Evolutionary conservation across 495 filamentous ascomycete genomes (phyloP).

Genomic region (Xylaria castorea): DNA sequence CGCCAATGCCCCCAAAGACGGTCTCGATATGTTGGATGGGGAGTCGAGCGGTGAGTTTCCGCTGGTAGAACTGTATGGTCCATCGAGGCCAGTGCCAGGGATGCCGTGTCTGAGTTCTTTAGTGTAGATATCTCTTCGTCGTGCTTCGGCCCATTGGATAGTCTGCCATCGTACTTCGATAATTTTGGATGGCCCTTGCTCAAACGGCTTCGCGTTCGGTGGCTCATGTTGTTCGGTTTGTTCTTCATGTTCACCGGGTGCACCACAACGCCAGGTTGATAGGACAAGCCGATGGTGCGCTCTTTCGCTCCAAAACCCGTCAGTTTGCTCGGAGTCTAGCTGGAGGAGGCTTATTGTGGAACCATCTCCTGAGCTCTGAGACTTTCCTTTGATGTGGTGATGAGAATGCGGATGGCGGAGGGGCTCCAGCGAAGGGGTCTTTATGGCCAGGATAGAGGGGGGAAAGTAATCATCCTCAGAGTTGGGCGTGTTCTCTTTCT

Average conservation of each 20-base stretch:
- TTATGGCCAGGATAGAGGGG: slow-evolving; percentile 21
- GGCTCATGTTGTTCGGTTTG: neutral
- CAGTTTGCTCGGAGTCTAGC: slow-evolving; percentile 18
- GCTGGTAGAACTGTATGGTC: slow-evolving; percentile 37
- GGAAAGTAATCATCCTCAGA: slow-evolving; percentile 35
- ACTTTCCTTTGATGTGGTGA: slow-evolving; percentile 25
- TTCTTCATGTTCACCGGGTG: neutral
- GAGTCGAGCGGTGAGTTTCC: slow-evolving; percentile 29
- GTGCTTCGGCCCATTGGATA: slow-evolving; percentile 4
- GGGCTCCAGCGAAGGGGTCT: slow-evolving; percentile 21
- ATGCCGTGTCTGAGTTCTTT: slow-evolving; percentile 23
- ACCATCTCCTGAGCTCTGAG: slow-evolving; percentile 30
- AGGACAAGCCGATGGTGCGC: neutral
- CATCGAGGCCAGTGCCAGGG: slow-evolving; percentile 36
- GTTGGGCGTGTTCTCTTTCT: slow-evolving; percentile 39
- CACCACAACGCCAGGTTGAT: slow-evolving; percentile 13
- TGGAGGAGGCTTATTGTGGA: slow-evolving; percentile 34
- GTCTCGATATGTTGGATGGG: slow-evolving; percentile 12
- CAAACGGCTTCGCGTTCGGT: neutral
- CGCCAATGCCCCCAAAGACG: slow-evolving; percentile 20
- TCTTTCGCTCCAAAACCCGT: slow-evolving; percentile 2
- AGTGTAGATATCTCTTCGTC: neutral
- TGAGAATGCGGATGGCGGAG: slow-evolving; percentile 19
- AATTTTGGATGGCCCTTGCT: neutral
- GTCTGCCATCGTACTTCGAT: slow-evolving; percentile 18